These are phyloP conservation scores for Sporopachydermia lactativora DNA, from an alignment of 805 yeast genomes.

Conservation along the genomic window DNA sequence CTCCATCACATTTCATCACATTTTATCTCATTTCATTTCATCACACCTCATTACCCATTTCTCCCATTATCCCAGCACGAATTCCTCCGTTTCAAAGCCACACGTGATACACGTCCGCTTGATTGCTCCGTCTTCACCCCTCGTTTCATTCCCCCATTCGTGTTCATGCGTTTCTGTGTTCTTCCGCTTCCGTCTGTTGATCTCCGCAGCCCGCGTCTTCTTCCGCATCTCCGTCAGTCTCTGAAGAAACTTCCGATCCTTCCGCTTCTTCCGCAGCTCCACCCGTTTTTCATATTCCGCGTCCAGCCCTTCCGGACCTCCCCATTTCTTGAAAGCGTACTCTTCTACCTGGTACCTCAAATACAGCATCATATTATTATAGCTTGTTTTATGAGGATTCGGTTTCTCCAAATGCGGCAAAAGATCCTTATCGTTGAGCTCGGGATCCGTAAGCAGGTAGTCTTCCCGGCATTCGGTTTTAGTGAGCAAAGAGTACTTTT, in stretches of 20 bases:
- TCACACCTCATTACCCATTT: no score
- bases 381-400: conserved; percentile 85
- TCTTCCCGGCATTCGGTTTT: conserved; percentile 94
- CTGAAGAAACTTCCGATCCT: conserved; percentile 68
- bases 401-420: conserved; percentile 76
- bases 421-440: conserved; percentile 53
- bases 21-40: no score
- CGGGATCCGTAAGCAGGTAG: conserved; percentile 88
- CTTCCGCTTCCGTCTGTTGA: conserved; percentile 53
- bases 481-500: conserved; percentile 80
- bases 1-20: no score
- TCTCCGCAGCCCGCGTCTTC: conserved; percentile 84
- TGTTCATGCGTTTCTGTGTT: conserved; percentile 56
- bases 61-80: no score
- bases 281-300: conserved; percentile 86
- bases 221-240: conserved; percentile 78
- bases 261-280: conserved; percentile 49
- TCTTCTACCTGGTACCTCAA: conserved; percentile 87
- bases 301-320: conserved; percentile 76
- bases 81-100: conserved; percentile 75
- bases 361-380: conserved; percentile 85
- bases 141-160: conserved; percentile 39
- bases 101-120: conserved; percentile 62
- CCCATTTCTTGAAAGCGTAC: conserved; percentile 91
- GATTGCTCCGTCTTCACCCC: conserved; percentile 29